Evolutionary conservation across 345 rosid genomes (phyloP).

Genomic region (Populus alba): DNA sequence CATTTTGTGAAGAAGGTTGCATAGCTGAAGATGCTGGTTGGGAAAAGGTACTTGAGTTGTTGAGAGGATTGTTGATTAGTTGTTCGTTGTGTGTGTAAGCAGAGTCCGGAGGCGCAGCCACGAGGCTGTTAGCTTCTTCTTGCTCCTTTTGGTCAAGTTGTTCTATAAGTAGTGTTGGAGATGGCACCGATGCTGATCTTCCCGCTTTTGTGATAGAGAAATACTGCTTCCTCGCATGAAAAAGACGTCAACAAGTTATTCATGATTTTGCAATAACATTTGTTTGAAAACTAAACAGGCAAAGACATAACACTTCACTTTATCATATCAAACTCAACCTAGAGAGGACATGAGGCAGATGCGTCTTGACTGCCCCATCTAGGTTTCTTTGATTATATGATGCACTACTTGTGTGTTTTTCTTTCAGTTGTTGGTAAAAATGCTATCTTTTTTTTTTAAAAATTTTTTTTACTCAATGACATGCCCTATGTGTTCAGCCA

Average conservation of each 20-base stretch:
- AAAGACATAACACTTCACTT: not conserved
- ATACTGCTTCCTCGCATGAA: conserved; percentile 40
- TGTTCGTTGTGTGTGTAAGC: not conserved
- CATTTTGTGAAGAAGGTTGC: not conserved
- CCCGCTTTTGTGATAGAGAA: conserved; percentile 40
- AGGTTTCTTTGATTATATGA: not conserved
- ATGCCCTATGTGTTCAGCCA: not conserved
- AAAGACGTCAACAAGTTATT: not conserved
- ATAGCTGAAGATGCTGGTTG: not conserved
- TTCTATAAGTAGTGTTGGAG: conserved; percentile 33
- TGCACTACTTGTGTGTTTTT: not conserved
- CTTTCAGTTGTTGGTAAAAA: not conserved
- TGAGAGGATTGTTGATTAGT: not conserved
- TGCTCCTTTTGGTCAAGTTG: conserved; percentile 43
- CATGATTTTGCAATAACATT: not conserved
- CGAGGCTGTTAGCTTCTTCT: conserved; percentile 21
- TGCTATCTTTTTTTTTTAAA: not conserved
- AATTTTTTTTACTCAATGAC: not conserved
- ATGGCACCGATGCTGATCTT: conserved; percentile 12
- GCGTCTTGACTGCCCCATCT: too few species aligned
- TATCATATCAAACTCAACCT: not conserved
- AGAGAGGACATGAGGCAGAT: not conserved
- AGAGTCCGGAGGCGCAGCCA: conserved; percentile 14
- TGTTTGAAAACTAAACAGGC: not conserved
- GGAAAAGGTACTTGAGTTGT: not conserved